These are phyloP conservation scores for Populus hybrid DNA, from an alignment of 441 rosid species.

Conservation along the genomic window DNA sequence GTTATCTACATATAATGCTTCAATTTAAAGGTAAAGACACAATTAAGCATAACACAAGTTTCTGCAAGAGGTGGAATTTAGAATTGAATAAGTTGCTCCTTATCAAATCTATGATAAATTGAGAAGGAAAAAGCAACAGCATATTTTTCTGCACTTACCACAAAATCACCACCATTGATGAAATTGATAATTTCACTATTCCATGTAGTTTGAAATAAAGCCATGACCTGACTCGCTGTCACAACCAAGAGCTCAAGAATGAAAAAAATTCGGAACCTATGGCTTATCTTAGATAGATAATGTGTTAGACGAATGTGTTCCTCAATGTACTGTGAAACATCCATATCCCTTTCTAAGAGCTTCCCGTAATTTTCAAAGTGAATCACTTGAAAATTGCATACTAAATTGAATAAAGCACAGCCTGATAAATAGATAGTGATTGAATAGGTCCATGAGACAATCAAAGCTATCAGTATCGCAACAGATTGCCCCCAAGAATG, in stretches of 20 bases:
- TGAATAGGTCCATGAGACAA: constrained; percentile 44
- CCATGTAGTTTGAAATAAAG: constrained; percentile 42
- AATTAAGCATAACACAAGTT: not conserved
- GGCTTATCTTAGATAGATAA: constrained; percentile 54
- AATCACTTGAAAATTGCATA: constrained; percentile 51
- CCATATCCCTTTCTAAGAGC: constrained; percentile 43
- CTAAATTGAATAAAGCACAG: constrained; percentile 38
- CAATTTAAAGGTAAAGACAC: not conserved
- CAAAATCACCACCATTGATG: constrained; percentile 47
- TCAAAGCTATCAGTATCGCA: constrained; percentile 21
- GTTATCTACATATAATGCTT: not conserved
- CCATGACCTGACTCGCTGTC: constrained; percentile 40
- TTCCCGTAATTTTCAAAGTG: constrained; percentile 48
- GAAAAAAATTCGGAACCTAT: constrained; percentile 47
- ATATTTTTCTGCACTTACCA: constrained; percentile 28
- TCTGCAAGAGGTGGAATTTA: not conserved
- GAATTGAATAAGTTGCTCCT: not conserved
- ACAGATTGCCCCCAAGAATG: constrained; percentile 39
- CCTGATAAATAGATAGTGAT: constrained; percentile 41
- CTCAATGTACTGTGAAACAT: constrained; percentile 31
- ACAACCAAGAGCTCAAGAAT: constrained; percentile 43
- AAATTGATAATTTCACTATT: constrained; percentile 29
- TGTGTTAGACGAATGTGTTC: too few relatives aligned
- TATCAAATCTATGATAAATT: not conserved
- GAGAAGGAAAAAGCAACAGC: not conserved